Evolutionary conservation across 2,329 filamentous ascomycete genomes (phyloP).

Genomic region (Claviceps purpurea): DNA sequence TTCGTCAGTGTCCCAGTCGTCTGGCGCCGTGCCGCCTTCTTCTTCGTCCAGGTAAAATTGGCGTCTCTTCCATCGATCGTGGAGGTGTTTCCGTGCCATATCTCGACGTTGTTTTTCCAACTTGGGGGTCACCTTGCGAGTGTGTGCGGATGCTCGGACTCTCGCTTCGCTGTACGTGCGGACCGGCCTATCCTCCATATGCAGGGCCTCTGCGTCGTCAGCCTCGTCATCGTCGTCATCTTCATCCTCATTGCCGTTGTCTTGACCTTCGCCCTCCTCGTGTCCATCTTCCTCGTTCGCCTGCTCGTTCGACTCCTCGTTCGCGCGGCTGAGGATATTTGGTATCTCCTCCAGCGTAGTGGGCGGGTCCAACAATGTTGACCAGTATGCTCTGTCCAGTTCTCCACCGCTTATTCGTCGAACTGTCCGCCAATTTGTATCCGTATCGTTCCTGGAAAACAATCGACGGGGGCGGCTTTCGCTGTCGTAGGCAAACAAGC

Average conservation of each 20-base stretch:
- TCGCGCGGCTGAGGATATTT: conserved; percentile 21
- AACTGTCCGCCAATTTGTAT: conserved; percentile 23
- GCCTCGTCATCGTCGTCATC: conserved; percentile 13
- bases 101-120: conserved; percentile 27
- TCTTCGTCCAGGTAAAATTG: conserved; percentile 79
- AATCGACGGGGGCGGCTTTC: conserved; percentile 17
- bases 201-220: conserved; percentile 11
- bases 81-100: conserved; percentile 39
- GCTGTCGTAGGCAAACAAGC: conserved; percentile 30
- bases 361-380: conserved; percentile 32
- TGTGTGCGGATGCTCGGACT: conserved; percentile 22
- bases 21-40: conserved; percentile 55
- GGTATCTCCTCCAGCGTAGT: conserved; percentile 29
- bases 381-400: conserved; percentile 27
- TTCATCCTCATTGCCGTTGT: conserved; percentile 10
- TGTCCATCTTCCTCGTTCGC: conserved; percentile 14
- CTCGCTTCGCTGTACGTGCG: conserved; percentile 27
- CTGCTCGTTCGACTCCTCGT: conserved; percentile 7
- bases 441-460: conserved; percentile 17
- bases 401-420: conserved; percentile 17
- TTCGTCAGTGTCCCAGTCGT: conserved; percentile 48
- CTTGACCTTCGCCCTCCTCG: conserved; percentile 13
- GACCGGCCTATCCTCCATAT: not conserved
- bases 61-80: conserved; percentile 62
- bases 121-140: conserved; percentile 22